Base-by-base conservation (phyloP, 345 rosid species). In the Rhizophora apiculata region DNA sequence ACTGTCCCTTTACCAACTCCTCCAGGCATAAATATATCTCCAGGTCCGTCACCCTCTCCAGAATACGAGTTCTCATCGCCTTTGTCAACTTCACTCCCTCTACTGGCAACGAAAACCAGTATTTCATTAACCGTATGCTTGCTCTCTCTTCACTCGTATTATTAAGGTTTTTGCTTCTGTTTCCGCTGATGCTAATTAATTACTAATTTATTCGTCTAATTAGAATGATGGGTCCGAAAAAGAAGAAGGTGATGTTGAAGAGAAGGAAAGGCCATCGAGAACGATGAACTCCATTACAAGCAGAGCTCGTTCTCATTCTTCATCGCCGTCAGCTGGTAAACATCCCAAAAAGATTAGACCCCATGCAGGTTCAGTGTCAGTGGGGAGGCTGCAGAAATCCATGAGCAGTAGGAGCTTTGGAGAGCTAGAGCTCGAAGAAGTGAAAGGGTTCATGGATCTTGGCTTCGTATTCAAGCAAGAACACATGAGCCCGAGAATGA, bases 401-500 rank as follows among this genome's bases (percentile, higher is more conserved):
- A 74, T 37, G 82, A 84, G 86, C 57, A 78, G 76, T 70, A 76
- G 80, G 74, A 86, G 76, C 78, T 62, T 69, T 19, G 66, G 71
- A 62, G 89, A 86, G 53, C 68, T 88, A 34, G 93, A 88, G 68
- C 80, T 88, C 69, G 87, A 88, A 72, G 93, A 88, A 78, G 81
- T 88, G 27, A 82, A 83, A 83, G 90, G 90, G 79, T 86, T 86
- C 63, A 74, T 86, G 85, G 89, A 85, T 73, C 84, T 86, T 6
- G 93, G 93, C 0, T 88, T 88, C 64, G 65, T 32, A n/a, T 88
- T 88, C 85, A 72, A 82, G 64, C 74, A 79, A 76, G 85, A 82
- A 69, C 19, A 71, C 66, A 24, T 86, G 21, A 85, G 69, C 63
- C 79, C 84, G 4, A 79, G 78, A 77, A 79, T 88, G 81, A 68